Percentiles rank a stretch among this genome's conserved stretches.
phyloP scores from a whole-genome alignment of 306 rosid species.

The Pyrus bretschneideri region DNA sequence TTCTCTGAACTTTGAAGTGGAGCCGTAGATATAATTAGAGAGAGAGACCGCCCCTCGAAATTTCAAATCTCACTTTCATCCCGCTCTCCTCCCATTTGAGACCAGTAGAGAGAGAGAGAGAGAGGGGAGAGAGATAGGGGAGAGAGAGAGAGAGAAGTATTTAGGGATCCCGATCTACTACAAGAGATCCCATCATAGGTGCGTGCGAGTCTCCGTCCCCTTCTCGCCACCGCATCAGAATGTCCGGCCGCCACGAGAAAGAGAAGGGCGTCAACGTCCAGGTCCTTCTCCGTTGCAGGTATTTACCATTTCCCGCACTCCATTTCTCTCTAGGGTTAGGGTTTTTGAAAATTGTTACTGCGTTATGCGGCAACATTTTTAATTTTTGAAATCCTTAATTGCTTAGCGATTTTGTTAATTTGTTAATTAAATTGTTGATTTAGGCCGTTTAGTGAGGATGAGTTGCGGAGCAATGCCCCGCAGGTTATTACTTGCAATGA shows the following conservation, averaged over 20 bases:
- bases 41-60: conserved; percentile 46
- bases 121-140: neutral
- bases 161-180: conserved; percentile 30
- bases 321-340: neutral
- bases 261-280: conserved; percentile 97
- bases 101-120: neutral
- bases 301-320: neutral
- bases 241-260: conserved; percentile 79
- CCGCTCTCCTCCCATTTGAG: conserved; percentile 30
- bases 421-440: neutral
- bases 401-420: neutral
- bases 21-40: conserved; percentile 37
- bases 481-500: conserved; percentile 84
- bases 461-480: conserved; percentile 81
- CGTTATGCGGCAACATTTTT: neutral
- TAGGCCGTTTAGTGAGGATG: conserved; percentile 91
- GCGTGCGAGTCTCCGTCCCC: conserved; percentile 15
- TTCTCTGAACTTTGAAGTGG: neutral
- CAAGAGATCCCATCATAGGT: neutral
- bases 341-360: neutral
- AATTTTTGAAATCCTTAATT: neutral
- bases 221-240: conserved; percentile 23
- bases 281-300: conserved; percentile 97
- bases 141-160: neutral
- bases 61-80: conserved; percentile 53